phyloP scores from a whole-genome alignment of 169 alveolate species.

The Plasmodium vivax region DNA sequence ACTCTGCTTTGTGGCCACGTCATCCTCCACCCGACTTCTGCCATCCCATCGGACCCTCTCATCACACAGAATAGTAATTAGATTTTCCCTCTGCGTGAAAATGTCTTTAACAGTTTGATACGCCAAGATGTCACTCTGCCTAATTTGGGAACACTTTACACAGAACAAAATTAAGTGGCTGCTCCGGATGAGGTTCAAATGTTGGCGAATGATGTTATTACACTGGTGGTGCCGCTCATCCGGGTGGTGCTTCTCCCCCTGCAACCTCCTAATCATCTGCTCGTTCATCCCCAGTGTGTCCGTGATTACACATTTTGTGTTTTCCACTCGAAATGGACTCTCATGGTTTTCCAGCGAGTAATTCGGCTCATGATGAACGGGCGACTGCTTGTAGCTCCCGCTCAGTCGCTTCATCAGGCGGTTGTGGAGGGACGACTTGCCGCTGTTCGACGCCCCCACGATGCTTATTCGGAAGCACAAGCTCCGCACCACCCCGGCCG shows the following conservation, averaged over 20 bases:
- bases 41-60: neutral
- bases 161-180: slow-evolving; percentile 42
- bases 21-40: neutral
- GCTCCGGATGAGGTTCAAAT: slow-evolving; percentile 3
- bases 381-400: slow-evolving; percentile 39
- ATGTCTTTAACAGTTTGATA: slow-evolving; percentile 18
- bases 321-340: neutral
- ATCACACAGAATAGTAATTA: slow-evolving; percentile 8
- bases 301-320: slow-evolving; percentile 15
- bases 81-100: neutral
- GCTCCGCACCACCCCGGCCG: neutral
- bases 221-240: neutral
- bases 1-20: neutral
- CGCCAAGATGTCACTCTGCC: slow-evolving; percentile 27
- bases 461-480: slow-evolving; percentile 28
- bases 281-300: slow-evolving; percentile 66
- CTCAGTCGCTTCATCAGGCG: slow-evolving; percentile 1
- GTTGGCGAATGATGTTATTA: slow-evolving; percentile 27
- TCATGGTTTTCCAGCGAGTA: slow-evolving; percentile 22
- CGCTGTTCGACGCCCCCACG: slow-evolving; percentile 62
- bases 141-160: slow-evolving; percentile 4
- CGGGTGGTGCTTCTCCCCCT: neutral
- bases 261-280: slow-evolving; percentile 25
- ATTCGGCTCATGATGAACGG: slow-evolving; percentile 18
- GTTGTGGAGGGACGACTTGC: slow-evolving; percentile 53